Evolutionary conservation across 345 rosid species (phyloP), one percentile per base, ranked within the genome.

Genomic region (Noccaea bulbosa): DNA sequence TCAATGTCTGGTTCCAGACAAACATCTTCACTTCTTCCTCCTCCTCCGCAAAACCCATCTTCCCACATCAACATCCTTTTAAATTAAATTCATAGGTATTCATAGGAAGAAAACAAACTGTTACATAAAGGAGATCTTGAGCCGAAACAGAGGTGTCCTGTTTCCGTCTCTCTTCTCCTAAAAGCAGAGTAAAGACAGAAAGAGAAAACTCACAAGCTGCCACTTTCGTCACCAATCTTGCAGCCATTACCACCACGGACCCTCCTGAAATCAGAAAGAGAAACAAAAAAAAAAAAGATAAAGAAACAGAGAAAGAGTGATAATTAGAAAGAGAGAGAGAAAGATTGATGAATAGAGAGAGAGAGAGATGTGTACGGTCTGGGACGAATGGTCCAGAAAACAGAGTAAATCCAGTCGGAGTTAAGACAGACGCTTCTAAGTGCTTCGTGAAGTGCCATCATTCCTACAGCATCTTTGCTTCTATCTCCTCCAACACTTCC

Each of bases 381-480:
- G 80, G 99, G 99, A 83, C 99, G 99, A 73, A 94, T 94, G 76
- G 99, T 91, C 99, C 99, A 94, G 93, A 94, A 94, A 73, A 94
- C 99, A 91, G 99, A 91, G 91, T 94, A 94, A 88, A 88, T 91
- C 97, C 99, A 94, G 85, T 88, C 96, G 76, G 99, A 44, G 82
- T 88, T 88, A 77, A 91, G 88, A 80, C 99, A 94, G 88, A 91
- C 96, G 84, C 82, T 88, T 83, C 96, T 88, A 70, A 94, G 96
- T 84, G 99, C 96, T 81, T 94, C 98, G 69, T 94, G 99, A 87
- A 94, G 98, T 81, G 98, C 98, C 96, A 94, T 89, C 99, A 94
- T 94, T 93, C 96, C 99, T 59, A 91, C 93, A 64, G 98, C 99
- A 82, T 94, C 98, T 86, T 91, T 91, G 92, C 96, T 89, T 76